A percentile compares a stretch with the other conserved stretches of the same genome.
phyloP scores from a whole-genome alignment of 768 basidiomycete species.

The Termitomyces eurrhizus region DNA sequence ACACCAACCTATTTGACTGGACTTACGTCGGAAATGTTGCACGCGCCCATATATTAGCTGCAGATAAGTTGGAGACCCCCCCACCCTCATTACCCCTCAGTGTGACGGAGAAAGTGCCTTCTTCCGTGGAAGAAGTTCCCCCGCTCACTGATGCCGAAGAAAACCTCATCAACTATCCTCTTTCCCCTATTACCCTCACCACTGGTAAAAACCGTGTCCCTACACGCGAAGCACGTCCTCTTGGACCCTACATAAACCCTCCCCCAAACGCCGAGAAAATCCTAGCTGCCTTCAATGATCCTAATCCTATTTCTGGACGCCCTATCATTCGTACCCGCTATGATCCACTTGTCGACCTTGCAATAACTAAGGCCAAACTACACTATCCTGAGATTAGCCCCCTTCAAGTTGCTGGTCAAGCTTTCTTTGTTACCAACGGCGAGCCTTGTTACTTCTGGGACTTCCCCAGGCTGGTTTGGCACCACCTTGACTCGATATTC shows the following conservation, averaged over 20 bases:
- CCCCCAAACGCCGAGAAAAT: conserved; percentile 57
- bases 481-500: conserved; percentile 56
- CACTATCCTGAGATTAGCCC: conserved; percentile 43
- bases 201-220: conserved; percentile 65
- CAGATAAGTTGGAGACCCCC: conserved; percentile 71
- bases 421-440: conserved; percentile 95
- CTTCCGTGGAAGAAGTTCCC: conserved; percentile 33
- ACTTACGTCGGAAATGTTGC: conserved; percentile 97
- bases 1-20: conserved; percentile 92
- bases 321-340: conserved; percentile 75
- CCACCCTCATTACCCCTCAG: conserved; percentile 40
- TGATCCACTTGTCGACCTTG: conserved; percentile 68
- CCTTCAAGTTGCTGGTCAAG: conserved; percentile 86
- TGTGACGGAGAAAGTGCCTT: conserved; percentile 31
- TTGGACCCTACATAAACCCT: conserved; percentile 74
- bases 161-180: conserved; percentile 42
- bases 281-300: conserved; percentile 50
- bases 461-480: conserved; percentile 80
- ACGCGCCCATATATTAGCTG: conserved; percentile 89
- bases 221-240: conserved; percentile 73
- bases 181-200: conserved; percentile 63
- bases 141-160: conserved; percentile 39
- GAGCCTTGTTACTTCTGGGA: conserved; percentile 98
- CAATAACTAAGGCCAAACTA: conserved; percentile 50
- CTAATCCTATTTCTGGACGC: conserved; percentile 35